Evolutionary conservation across 208 protist genomes (phyloP), one percentile per base, ranked within the genome.

Genomic region (Trypanosomatidae sp.): DNA sequence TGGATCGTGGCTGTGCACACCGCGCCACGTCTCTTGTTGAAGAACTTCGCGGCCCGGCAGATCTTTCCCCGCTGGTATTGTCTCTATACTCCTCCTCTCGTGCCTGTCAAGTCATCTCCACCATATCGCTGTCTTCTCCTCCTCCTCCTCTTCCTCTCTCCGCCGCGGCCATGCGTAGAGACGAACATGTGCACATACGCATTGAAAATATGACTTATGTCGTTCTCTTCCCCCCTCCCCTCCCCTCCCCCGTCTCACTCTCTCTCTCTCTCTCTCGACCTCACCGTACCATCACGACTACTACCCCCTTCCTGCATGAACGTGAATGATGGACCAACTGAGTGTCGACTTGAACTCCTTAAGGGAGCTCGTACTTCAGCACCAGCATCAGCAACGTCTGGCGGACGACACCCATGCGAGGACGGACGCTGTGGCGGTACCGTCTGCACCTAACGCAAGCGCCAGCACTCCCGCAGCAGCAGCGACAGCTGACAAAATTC

Each of bases 171-270:
- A 47, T 25, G 17, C 33, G 9, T n/a, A 43, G 33, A 43, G 25
- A 59, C 1, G 9, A 13, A 64, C 13, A 73, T 52, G 73, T 28
- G 75, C 69, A 65, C 64, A 70, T 41, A 52, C 66, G 44, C 12
- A 30, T 12, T 7, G 25, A 39, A 19, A 12, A 52, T 6, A 22
- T 39, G 12, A 5, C n/a, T 22, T n/a, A 10, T 41, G 22, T 39
- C 41, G 41, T 33, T 28, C 10, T 6, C 33, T 28, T 53, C 44
- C 19, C 25, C 22, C 33, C 30, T 12, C 59, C 30, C 49, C 10
- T 2, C 12, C 33, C 22, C 15, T 43, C 33, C 22, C 33, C 30
- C 19, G 36, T 59, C 50, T 28, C 7, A 6, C 33, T n/a, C 15
- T 25, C n/a, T 36, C 30, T 13, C 60, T 58, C 49, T 28, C 7